Base-by-base conservation (phyloP, 345 rosid species). In the Pseudoturritis turrita region DNA sequence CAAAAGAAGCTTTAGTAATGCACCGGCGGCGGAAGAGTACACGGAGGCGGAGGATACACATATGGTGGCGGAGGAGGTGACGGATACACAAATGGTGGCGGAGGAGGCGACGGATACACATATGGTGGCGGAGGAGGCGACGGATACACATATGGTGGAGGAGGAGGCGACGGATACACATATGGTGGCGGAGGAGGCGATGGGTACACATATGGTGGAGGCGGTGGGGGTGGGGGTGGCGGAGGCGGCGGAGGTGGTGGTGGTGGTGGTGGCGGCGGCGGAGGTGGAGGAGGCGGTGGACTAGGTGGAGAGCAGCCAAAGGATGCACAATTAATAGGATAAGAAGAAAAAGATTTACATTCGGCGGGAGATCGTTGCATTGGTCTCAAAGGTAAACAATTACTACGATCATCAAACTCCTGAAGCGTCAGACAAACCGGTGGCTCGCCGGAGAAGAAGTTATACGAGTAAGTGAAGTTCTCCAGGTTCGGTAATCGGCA, bases 401-500 rank as follows among this genome's bases (percentile, higher is more conserved):
- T 93, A 73, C 52, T 25, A 36, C 69, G 74, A 55, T 92, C 97
- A 56, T 90, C 86, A 73, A 81, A 73, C 7, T 71, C 81, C 1
- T 41, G 75, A 78, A 90, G 68, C 36, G 75, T 83, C 23, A 80
- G 75, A 81, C 98, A 93, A 23, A 35, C 76, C 2, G 71, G 70
- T 28, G 98, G 92, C 77, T 85, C 97, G 1, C 71, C 52, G 65
- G 61, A 75, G 73, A 93, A 85, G 79, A 81, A 93, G 72, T 93
- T 93, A 25, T 73, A 51, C 5, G 91, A 86, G 65, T 74, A 88
- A 0, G 96, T 89, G 80, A 93, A 93, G 73, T 93, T 90, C 79
- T 90, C 81, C 72, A 93, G 66, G 23, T 65, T 86, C 0, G 92
- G 92, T 74, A 93, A 55, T 4, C 70, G 17, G 66, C 98, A 93